A percentile compares a stretch with the other conserved stretches of the same genome.
Evolutionary conservation across 2,329 filamentous ascomycete genomes (phyloP).

Genomic region (Colletotrichum sp.): DNA sequence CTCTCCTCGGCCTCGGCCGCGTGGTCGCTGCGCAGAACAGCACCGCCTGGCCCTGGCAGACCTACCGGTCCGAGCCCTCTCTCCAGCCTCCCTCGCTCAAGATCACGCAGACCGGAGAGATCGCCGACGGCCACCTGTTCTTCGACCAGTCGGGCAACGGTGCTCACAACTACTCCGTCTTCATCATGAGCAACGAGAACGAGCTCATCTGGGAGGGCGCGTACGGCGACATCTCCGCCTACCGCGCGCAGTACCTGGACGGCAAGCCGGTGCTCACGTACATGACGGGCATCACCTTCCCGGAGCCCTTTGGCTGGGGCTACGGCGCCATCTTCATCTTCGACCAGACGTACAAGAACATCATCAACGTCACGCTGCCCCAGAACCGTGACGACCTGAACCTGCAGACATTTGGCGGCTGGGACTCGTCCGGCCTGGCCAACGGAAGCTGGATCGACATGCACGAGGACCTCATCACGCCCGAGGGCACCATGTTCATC

Average conservation of each 20-base stretch:
- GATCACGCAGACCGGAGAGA: slow-evolving; percentile 10
- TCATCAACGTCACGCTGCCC: slow-evolving; percentile 1
- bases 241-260: slow-evolving; percentile 31
- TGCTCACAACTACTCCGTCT: slow-evolving; percentile 10
- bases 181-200: slow-evolving; percentile 30
- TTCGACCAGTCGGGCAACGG: slow-evolving; percentile 25
- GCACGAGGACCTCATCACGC: slow-evolving; percentile 46
- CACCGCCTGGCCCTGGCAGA: slow-evolving; percentile 8
- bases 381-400: neutral
- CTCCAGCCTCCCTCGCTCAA: slow-evolving; percentile 1
- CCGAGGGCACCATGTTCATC: slow-evolving; percentile 44
- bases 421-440: neutral
- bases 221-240: slow-evolving; percentile 26
- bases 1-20: neutral
- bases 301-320: slow-evolving; percentile 31
- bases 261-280: slow-evolving; percentile 33
- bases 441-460: slow-evolving; percentile 26
- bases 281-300: slow-evolving; percentile 29
- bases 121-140: slow-evolving; percentile 30
- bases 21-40: neutral
- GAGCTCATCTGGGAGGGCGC: slow-evolving; percentile 31
- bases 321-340: slow-evolving; percentile 35
- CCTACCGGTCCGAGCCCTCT: slow-evolving; percentile 5
- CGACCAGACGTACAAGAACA: slow-evolving; percentile 30
- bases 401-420: neutral